phyloP scores from a whole-genome alignment of 805 yeast genomes.

The Alloascoidea hylecoeti region DNA sequence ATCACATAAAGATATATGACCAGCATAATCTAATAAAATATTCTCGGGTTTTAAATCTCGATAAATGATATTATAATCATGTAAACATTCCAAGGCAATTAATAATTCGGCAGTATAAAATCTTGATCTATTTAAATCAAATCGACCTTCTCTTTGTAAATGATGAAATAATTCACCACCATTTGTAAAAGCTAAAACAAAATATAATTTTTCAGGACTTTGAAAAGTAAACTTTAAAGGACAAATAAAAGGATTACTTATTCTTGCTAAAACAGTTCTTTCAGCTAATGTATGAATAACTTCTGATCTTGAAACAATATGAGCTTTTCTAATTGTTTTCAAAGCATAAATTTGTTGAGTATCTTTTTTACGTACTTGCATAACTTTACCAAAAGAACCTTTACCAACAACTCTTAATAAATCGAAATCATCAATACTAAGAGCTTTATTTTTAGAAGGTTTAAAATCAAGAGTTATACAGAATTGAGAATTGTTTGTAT shows the following conservation, averaged over 20 bases:
- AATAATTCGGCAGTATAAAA: slow-evolving; percentile 91
- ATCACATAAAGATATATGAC: slow-evolving; percentile 95
- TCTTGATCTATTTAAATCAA: slow-evolving; percentile 77
- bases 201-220: slow-evolving; percentile 82
- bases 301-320: slow-evolving; percentile 86
- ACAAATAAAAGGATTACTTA: slow-evolving; percentile 89
- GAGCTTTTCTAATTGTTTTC: slow-evolving; percentile 87
- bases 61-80: slow-evolving; percentile 83
- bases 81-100: slow-evolving; percentile 86
- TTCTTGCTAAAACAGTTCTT: slow-evolving; percentile 86
- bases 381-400: slow-evolving; percentile 96
- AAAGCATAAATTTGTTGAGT: slow-evolving; percentile 90
- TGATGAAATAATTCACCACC: slow-evolving; percentile 97
- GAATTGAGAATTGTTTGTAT: slow-evolving; percentile 23
- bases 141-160: slow-evolving; percentile 79
- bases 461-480: slow-evolving; percentile 56
- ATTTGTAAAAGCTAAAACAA: slow-evolving; percentile 85
- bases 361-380: slow-evolving; percentile 95
- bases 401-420: slow-evolving; percentile 91
- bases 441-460: slow-evolving; percentile 48
- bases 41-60: slow-evolving; percentile 95
- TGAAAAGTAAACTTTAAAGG: slow-evolving; percentile 95
- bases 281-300: slow-evolving; percentile 95
- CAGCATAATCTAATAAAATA: slow-evolving; percentile 86
- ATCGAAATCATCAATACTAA: slow-evolving; percentile 86